Base-by-base conservation (phyloP, 2,329 filamentous ascomycete species). In the Ophiostoma montium region DNA sequence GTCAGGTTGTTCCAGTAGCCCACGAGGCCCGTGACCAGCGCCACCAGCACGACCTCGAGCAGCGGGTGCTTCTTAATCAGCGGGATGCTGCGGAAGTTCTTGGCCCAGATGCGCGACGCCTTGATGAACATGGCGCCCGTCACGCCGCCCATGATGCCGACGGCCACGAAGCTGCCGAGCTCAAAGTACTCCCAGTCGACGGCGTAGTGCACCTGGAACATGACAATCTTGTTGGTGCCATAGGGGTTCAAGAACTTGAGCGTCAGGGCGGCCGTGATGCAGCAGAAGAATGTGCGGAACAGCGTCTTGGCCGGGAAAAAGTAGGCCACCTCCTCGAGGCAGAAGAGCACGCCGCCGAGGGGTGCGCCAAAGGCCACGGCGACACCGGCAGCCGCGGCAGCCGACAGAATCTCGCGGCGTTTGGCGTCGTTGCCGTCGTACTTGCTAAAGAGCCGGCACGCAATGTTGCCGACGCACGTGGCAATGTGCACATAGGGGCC, bases 301-400 rank as follows among this genome's bases (percentile, higher is more conserved):
- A 98, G 75, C 0, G 90, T 96, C 68, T 98, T 96, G 6, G 90
- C 87, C 0, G 92, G 90, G 63, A 96, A 96, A 65, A 96, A 96
- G 65, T 96, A 96, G 57, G 86, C 80, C 54, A 96, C 89, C 72
- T 96, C 92, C 65, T 98, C 92, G 30, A 96, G 66, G 32, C 87
- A 88, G 64, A 96, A 96, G 3, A 96, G 72, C 1, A 95, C 88
- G 47, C 90, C 90, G 9, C 88, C 87, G 0, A 80, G 61, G 38
- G 90, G 90, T 1, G 90, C 88, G 35, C 90, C 90, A 62, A 96
- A 96, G 12, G 90, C 90, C 31, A 96, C 90, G 11, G 89, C 86
- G 5, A 96, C 87, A 62, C 90, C 90, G 48, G 87, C 87, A 0
- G 90, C 88, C 0, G 90, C 89, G 19, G 87, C 87, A 0, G 90